Base-by-base conservation (phyloP, 108 stramenopile species). In the Asterionellopsis glacialis region DNA sequence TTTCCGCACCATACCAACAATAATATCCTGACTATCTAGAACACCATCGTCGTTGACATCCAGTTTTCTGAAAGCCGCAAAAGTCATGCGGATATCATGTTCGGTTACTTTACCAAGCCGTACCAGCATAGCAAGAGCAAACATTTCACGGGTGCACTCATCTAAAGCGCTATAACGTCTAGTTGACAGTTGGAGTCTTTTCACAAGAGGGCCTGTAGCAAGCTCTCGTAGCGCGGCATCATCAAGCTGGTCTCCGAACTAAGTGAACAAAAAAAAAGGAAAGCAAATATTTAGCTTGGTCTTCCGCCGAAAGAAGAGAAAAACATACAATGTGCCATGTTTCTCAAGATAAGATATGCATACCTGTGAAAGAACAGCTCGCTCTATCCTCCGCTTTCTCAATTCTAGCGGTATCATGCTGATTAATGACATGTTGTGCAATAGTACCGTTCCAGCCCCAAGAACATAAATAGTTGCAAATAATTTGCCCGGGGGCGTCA, bases 361-460 rank as follows among this genome's bases (percentile, higher is more conserved):
- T 33, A 33, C 33, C 33, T 33, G 33, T 7, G 33, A 33, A 19
- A 93, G 65, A 50, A 94, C 92, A 14, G 87, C 82, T 16, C 68
- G 72, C 57, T 94, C 92, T n/a, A 88, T 84, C 44, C 92, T 55
- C 23, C 87, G 72, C 65, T 86, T 90, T 41, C 92, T 67, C 19
- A 94, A 61, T 45, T 94, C 92, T 48, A 94, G 62, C 10, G 92
- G 92, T 70, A 94, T 94, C 89, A 90, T 88, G 61, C 87, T 88
- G 42, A 94, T 94, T 54, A 81, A 59, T 19, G 92, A 85, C 92
- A 94, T 94, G 63, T 94, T 90, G 72, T 89, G 81, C 41, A 94
- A 66, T 10, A 90, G 70, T 41, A 90, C 77, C 7, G 88, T 89
- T 25, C 88, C 89, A 16, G 87, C 92, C 24, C 88, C 81, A 38